These are phyloP conservation scores for Batkoa obscura DNA, from an alignment of 371 early-diverging fungal species.

Conservation along the genomic window DNA sequence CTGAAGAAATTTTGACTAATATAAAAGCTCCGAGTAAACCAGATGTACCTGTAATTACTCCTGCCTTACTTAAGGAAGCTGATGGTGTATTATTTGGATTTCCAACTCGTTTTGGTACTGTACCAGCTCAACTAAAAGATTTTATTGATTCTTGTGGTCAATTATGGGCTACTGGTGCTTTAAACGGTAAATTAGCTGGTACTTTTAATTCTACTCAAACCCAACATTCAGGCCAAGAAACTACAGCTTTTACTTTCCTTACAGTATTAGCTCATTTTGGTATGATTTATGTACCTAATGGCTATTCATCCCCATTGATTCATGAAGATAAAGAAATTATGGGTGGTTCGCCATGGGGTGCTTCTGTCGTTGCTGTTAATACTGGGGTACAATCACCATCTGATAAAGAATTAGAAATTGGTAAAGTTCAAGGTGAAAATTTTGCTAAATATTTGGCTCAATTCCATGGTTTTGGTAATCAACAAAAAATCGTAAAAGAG, in stretches of 20 bases:
- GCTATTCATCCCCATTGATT: conserved; percentile 26
- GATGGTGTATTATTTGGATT: conserved; percentile 70
- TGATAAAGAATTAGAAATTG: conserved; percentile 43
- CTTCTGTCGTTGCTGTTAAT: conserved; percentile 20
- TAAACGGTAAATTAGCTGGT: conserved; percentile 52
- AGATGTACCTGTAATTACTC: conserved; percentile 35
- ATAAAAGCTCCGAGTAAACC: conserved; percentile 45
- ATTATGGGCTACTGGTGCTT: conserved; percentile 41
- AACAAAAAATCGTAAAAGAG: no score
- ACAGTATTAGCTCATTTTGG: conserved; percentile 63
- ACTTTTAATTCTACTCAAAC: conserved; percentile 50
- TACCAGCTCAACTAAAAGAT: conserved; percentile 58
- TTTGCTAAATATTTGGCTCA: conserved; percentile 14
- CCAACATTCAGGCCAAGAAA: conserved; percentile 64
- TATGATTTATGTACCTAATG: conserved; percentile 55
- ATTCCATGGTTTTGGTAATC: conserved; percentile 7
- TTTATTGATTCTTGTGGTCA: conserved; percentile 49
- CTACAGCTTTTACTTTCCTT: conserved; percentile 42
- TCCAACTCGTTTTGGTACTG: conserved; percentile 50
- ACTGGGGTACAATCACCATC: conserved; percentile 43
- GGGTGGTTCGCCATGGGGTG: conserved; percentile 62
- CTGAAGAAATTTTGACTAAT: conserved; percentile 38
- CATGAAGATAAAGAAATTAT: conserved; percentile 27
- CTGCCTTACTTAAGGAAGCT: conserved; percentile 30
- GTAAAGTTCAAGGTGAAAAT: conserved; percentile 34